These are phyloP conservation scores for Chlamydomonas reinhardtii DNA, from an alignment of 163 green algal genomes.

Conservation along the genomic window DNA sequence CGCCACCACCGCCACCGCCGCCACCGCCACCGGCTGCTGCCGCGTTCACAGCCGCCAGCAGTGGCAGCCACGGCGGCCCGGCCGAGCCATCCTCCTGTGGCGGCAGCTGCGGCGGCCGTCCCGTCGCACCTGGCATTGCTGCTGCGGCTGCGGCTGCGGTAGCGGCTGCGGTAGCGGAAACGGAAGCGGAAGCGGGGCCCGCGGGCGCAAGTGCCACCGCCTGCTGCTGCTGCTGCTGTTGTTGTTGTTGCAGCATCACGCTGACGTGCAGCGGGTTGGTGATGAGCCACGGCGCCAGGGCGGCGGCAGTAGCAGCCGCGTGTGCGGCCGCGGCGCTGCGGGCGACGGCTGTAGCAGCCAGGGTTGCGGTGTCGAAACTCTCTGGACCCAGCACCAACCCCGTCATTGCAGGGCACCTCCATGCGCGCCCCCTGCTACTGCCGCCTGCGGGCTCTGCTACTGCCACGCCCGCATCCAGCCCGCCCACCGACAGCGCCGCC, in stretches of 20 bases:
- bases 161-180: no score
- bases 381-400: conserved; percentile 31
- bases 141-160: no score
- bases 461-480: neutral
- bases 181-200: no score
- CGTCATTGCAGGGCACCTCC: conserved; percentile 1
- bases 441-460: neutral
- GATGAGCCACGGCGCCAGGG: conserved; percentile 5
- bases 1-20: neutral
- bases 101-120: no score
- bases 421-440: neutral
- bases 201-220: neutral
- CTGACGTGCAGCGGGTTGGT: neutral
- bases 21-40: neutral
- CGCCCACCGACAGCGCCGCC: conserved; percentile 12
- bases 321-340: neutral
- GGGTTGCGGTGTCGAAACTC: conserved; percentile 1
- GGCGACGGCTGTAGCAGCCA: neutral
- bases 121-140: no score
- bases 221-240: neutral
- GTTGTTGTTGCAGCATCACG: no score
- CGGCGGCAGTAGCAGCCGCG: neutral
- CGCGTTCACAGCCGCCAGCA: conserved; percentile 7
- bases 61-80: conserved; percentile 9
- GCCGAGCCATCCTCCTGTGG: no score